Evolutionary conservation across 177 flowering plant species (phyloP).

Genomic region (Tripterygium wilfordii): DNA sequence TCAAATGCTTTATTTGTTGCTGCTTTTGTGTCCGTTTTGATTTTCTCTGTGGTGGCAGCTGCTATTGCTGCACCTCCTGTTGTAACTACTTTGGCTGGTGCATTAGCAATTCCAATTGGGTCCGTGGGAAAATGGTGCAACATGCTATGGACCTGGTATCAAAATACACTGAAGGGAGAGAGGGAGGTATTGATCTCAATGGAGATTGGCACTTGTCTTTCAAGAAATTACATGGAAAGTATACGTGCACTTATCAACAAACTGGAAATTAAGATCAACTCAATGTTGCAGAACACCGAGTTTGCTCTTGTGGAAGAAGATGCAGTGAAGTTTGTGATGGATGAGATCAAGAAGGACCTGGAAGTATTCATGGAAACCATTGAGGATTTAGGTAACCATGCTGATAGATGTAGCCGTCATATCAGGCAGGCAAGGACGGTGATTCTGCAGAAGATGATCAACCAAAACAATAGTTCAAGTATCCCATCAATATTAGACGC

Average conservation of each 20-base stretch:
- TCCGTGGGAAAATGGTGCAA: constrained; percentile 58
- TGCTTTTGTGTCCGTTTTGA: constrained; percentile 38
- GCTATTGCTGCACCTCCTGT: constrained; percentile 56
- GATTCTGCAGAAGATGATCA: constrained; percentile 41
- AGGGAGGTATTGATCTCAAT: constrained; percentile 33
- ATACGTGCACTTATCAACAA: constrained; percentile 33
- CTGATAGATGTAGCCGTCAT: constrained; percentile 38
- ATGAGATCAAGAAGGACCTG: constrained; percentile 47
- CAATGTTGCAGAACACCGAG: constrained; percentile 32
- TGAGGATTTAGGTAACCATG: constrained; percentile 28
- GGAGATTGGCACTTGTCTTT: constrained; percentile 31
- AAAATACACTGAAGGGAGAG: constrained; percentile 31
- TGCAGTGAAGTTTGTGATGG: constrained; percentile 35
- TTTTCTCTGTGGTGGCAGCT: constrained; percentile 59
- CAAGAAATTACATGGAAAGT: constrained; percentile 43
- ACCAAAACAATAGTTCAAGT: too few relatives aligned
- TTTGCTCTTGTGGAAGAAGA: constrained; percentile 36
- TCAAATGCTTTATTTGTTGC: constrained; percentile 41
- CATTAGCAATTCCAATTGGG: constrained; percentile 49
- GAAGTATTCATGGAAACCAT: constrained; percentile 32
- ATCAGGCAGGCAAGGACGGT: constrained; percentile 43
- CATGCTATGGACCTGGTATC: constrained; percentile 42
- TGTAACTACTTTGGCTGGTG: constrained; percentile 47
- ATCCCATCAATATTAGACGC: too few relatives aligned
- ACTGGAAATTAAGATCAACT: constrained; percentile 36